Conservation (phyloP, 345 rosid genomes). For the Rhizophora mangle region DNA sequence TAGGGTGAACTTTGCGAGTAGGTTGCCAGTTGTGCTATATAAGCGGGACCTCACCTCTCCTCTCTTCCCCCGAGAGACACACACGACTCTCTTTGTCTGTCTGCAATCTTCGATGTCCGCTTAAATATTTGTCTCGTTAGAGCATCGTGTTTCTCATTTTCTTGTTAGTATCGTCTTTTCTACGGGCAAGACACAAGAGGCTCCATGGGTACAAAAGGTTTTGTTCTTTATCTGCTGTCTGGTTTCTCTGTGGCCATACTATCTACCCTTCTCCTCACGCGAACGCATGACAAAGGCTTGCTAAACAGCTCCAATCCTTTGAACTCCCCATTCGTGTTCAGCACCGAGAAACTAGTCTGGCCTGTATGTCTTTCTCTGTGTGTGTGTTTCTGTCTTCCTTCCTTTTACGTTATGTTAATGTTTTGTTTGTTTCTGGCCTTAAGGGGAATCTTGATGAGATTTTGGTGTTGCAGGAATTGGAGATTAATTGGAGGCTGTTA, state of each 20-base stretch:
- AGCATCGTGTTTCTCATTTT: neutral
- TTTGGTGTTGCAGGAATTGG: constrained; percentile 45
- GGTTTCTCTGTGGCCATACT: constrained; percentile 59
- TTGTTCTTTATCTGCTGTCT: constrained; percentile 52
- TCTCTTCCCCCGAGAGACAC: no score
- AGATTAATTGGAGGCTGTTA: constrained; percentile 62
- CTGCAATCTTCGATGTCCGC: no score
- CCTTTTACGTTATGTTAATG: neutral
- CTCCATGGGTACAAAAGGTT: constrained; percentile 49
- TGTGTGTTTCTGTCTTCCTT: neutral
- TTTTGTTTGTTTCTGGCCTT: neutral
- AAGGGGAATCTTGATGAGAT: neutral
- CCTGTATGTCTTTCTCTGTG: constrained; percentile 47
- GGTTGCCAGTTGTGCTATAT: no score
- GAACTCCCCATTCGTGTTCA: constrained; percentile 12
- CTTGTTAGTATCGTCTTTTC: neutral
- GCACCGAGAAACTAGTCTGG: constrained; percentile 46
- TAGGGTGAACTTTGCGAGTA: no score
- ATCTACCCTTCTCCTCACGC: constrained; percentile 41
- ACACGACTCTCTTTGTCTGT: no score
- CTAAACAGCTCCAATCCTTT: constrained; percentile 18
- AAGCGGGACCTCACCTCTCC: no score
- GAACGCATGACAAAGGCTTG: neutral
- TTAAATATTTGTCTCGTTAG: no score
- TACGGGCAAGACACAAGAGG: neutral